Percentiles rank a stretch among this genome's conserved stretches.
phyloP scores from a whole-genome alignment of 1,284 basidiomycete genomes.

The Mycena citricolor region DNA sequence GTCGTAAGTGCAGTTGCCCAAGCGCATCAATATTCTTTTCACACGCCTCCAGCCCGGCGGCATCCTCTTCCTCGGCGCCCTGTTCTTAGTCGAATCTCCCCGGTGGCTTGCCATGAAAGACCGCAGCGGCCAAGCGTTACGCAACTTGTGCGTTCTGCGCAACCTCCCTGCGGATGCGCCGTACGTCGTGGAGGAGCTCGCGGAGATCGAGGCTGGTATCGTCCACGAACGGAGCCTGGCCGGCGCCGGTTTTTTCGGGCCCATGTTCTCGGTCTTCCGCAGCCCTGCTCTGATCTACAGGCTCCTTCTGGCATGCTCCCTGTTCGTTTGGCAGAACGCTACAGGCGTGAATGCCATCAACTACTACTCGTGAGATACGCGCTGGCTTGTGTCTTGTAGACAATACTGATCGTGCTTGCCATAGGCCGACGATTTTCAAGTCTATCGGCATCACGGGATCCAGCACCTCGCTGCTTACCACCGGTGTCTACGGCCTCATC shows the following conservation, averaged over 20 bases:
- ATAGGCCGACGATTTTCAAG: slow-evolving; percentile 38
- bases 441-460: slow-evolving; percentile 43
- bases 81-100: not conserved
- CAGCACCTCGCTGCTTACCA: slow-evolving; percentile 41
- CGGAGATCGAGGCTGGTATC: slow-evolving; percentile 28
- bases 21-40: not conserved
- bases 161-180: slow-evolving; percentile 35
- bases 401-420: too few relatives aligned
- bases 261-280: slow-evolving; percentile 28
- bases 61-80: slow-evolving; percentile 1
- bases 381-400: not conserved
- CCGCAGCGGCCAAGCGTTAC: slow-evolving; percentile 27
- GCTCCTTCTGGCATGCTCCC: slow-evolving; percentile 27
- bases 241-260: slow-evolving; percentile 32
- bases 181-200: slow-evolving; percentile 38
- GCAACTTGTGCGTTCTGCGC: slow-evolving; percentile 39
- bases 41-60: not conserved
- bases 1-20: not conserved
- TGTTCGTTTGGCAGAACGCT: slow-evolving; percentile 36
- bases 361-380: slow-evolving; percentile 35
- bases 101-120: slow-evolving; percentile 1
- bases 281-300: slow-evolving; percentile 26
- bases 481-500: slow-evolving; percentile 46
- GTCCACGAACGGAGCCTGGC: slow-evolving; percentile 29
- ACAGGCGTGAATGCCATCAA: slow-evolving; percentile 41